A percentile compares a stretch with the other conserved stretches of the same genome.
These are phyloP conservation scores for Schoenoplectus triqueter DNA, from an alignment of 202 grass and related monocot species.

Conservation along the genomic window DNA sequence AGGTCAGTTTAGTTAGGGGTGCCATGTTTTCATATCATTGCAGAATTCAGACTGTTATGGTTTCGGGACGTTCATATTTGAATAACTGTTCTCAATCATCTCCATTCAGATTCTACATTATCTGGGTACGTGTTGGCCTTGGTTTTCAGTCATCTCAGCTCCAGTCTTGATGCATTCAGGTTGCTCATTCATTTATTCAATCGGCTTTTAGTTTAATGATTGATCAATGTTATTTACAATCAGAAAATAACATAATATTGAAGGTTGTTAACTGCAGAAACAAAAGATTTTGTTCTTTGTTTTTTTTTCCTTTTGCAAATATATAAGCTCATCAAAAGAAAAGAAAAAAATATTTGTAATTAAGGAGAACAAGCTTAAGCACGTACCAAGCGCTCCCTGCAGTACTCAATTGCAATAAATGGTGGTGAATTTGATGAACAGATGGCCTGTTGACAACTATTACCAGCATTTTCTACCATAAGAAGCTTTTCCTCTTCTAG, in stretches of 20 bases:
- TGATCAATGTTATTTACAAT: not conserved
- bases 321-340: not conserved
- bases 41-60: not conserved
- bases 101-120: not conserved
- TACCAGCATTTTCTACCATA: conserved; percentile 73
- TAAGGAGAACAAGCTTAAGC: not conserved
- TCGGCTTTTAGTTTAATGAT: not conserved
- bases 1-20: not conserved
- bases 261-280: not conserved
- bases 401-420: conserved; percentile 75
- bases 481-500: conserved; percentile 41
- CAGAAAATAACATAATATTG: not conserved
- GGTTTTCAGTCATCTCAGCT: not conserved
- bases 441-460: conserved; percentile 51
- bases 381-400: conserved; percentile 70
- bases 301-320: not conserved
- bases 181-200: not conserved
- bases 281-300: not conserved
- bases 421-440: conserved; percentile 69
- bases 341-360: too few relatives aligned
- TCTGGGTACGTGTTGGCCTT: not conserved
- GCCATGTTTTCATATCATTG: not conserved
- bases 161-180: not conserved
- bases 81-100: not conserved
- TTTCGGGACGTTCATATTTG: too few relatives aligned